Evolutionary conservation across 1,139 yeast species (phyloP), one percentile per base, ranked within the genome.

Genomic region (Lodderomyces jiufengensis): DNA sequence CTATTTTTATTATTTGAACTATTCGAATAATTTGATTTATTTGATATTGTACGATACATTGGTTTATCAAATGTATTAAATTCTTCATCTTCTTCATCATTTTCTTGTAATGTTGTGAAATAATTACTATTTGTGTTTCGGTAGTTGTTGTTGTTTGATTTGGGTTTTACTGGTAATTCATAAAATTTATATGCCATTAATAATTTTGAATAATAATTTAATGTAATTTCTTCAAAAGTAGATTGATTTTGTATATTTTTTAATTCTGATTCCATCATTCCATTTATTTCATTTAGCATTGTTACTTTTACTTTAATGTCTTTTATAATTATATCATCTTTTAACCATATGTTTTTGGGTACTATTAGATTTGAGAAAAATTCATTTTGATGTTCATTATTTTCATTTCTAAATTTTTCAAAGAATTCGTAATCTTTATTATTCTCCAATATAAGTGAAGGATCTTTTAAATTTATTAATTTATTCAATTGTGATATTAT

Each of bases 291-390:
- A 13, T 46, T 49, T 32, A 70, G 49, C 42, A 69, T 48, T 8
- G 63, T 50, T 11, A 54, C 52, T 45, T 70, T 70, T 28, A 65
- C 52, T 36, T 58, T 60, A 37, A 57, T 43, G 37, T 67, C 67
- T 33, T 57, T 55, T 18, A 69, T 54, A 18, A 46, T 40, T 2
- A 68, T 51, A 22, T 61, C 64, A 21, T 62, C 63, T 31, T 50
- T 49, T 22, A 63, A 47, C 76, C 76, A 70, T 16, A 66, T 42
- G 40, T 68, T 73, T n/a, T 42, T 41, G 2, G 75, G 73, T 11
- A 69, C 49, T 2, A 50, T 49, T 2, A 69, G 52, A 29, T 59
- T 61, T 8, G 70, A 66, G 20, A 69, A 43, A 10, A 66, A 48
- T 33, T 65, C 70, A 11, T 25, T 28, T 9, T 28, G 28, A 15